Conservation (phyloP, 2,329 filamentous ascomycete genomes). For the Diplodia scrobiculata region DNA sequence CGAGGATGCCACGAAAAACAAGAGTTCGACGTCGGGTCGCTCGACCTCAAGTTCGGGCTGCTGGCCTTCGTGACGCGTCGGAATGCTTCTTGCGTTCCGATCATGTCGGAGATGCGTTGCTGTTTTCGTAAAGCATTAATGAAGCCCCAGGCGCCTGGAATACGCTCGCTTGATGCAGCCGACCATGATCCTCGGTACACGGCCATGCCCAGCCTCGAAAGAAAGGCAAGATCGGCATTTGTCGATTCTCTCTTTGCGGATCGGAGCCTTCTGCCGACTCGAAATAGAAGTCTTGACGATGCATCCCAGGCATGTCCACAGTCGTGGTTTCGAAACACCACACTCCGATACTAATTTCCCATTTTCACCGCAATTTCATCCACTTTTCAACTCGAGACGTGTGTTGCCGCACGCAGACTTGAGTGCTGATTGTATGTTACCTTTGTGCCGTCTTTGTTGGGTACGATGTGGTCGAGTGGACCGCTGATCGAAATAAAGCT, state of each 20-base stretch:
- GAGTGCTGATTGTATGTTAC: background rate
- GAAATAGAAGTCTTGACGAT: background rate
- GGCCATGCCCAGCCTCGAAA: background rate
- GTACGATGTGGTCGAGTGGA: background rate
- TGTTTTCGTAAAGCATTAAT: background rate
- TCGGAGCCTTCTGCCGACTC: background rate
- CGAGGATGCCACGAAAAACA: background rate
- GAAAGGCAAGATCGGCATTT: background rate
- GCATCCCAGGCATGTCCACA: background rate
- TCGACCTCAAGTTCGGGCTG: background rate
- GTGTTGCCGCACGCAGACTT: background rate
- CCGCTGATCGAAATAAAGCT: conserved; percentile 23
- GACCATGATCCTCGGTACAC: background rate
- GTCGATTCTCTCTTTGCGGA: background rate
- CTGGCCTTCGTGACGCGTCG: background rate
- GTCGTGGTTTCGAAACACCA: background rate
- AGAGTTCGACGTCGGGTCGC: too few species aligned
- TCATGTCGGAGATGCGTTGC: background rate
- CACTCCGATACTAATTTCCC: background rate
- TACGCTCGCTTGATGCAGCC: background rate
- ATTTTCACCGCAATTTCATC: background rate
- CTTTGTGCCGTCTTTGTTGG: background rate
- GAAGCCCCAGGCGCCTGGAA: background rate
- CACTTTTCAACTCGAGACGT: background rate
- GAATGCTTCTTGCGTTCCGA: background rate